A percentile compares a stretch with the other conserved stretches of the same genome.
These are phyloP conservation scores for Aspergillus cavernicola DNA, from an alignment of 495 filamentous ascomycete genomes.

Conservation along the genomic window DNA sequence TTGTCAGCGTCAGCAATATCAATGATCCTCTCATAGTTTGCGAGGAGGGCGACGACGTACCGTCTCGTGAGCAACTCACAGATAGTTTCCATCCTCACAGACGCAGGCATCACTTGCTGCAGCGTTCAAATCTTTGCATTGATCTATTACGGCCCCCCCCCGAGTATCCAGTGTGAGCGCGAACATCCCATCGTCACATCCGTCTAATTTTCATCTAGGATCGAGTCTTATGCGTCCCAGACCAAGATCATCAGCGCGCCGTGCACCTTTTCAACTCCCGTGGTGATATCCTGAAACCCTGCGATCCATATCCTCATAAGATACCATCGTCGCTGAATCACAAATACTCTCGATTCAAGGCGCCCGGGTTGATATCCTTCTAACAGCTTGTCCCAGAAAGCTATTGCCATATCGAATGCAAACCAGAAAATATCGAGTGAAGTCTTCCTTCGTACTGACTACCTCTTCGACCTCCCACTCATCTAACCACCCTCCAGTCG, in stretches of 20 bases:
- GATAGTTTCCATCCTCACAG: background rate
- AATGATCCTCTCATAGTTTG: background rate
- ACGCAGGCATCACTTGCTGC: background rate
- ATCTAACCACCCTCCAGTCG: background rate
- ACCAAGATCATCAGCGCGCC: background rate
- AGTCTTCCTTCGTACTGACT: background rate
- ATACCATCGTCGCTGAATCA: background rate
- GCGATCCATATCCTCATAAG: background rate
- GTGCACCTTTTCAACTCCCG: background rate
- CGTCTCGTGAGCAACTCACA: background rate
- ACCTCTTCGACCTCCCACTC: background rate
- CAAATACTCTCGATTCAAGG: conserved; percentile 7
- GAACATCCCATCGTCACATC: background rate
- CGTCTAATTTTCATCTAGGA: background rate
- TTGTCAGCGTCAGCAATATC: background rate
- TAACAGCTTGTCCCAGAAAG: conserved; percentile 2
- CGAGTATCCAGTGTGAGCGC: background rate
- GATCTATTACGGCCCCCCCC: background rate
- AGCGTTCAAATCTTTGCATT: conserved; percentile 2
- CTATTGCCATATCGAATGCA: conserved; percentile 1
- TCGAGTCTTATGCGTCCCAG: conserved; percentile 1
- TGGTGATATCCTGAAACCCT: conserved; percentile 5
- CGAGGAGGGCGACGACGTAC: background rate
- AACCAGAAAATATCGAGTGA: conserved; percentile 6
- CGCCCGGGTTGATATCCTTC: background rate